Conservation (phyloP, 257 asterid genomes). For the Solanum rostratum region DNA sequence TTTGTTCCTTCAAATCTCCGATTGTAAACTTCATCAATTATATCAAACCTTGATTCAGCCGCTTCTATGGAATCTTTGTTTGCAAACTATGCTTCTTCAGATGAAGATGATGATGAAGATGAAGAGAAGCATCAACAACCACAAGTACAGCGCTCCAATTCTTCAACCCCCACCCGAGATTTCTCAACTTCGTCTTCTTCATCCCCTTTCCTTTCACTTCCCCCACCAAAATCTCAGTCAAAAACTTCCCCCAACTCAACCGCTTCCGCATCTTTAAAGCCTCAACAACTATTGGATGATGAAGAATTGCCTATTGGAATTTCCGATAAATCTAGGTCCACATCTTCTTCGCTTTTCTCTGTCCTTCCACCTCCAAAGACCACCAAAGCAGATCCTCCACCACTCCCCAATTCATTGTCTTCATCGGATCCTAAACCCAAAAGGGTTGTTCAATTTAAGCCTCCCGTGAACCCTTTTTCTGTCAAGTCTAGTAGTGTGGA, state of each 20-base stretch:
- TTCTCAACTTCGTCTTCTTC: not conserved
- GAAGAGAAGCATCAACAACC: not conserved
- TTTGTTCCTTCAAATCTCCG: not conserved
- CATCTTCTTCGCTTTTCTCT: conserved; percentile 24
- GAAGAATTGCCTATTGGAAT: not conserved
- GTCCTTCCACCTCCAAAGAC: conserved; percentile 25
- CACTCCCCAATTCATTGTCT: not conserved
- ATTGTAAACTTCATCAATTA: too few species aligned
- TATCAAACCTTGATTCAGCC: too few species aligned
- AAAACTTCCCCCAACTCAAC: conserved; percentile 3
- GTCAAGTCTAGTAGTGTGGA: not conserved
- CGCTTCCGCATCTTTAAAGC: not conserved
- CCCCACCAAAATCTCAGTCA: conserved; percentile 18
- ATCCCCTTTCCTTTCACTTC: not conserved
- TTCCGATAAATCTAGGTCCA: conserved; percentile 28
- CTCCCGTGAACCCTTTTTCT: conserved; percentile 31
- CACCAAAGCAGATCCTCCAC: not conserved
- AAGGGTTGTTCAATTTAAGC: conserved; percentile 71
- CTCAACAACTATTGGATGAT: conserved; percentile 1
- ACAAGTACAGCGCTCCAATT: not conserved
- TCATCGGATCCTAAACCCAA: conserved; percentile 15
- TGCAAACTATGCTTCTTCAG: conserved; percentile 82
- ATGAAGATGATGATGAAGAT: conserved; percentile 48
- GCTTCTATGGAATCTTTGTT: conserved; percentile 43
- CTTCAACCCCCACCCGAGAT: not conserved